Percentiles rank a stretch among this genome's conserved stretches.
Conservation (phyloP, 1,139 yeast species). For the Taphrina communis region DNA sequence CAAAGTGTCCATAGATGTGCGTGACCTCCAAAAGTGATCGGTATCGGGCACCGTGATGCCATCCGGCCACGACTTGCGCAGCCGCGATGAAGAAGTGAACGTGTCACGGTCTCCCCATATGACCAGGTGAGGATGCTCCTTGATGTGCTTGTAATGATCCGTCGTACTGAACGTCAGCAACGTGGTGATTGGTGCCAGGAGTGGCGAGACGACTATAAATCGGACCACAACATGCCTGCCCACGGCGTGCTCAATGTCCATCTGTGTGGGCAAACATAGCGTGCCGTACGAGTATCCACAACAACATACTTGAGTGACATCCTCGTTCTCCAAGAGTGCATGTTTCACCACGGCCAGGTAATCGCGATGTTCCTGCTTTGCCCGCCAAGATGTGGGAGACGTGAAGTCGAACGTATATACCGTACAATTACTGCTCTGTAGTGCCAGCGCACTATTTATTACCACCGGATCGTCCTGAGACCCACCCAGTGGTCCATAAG, state of each 20-base stretch:
- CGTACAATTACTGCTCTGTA: background rate
- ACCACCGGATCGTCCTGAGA: constrained; percentile 34
- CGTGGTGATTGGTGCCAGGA: constrained; percentile 29
- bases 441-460: background rate
- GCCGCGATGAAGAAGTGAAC: constrained; percentile 20
- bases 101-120: constrained; percentile 25
- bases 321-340: background rate
- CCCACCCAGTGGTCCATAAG: constrained; percentile 33
- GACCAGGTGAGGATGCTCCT: constrained; percentile 8
- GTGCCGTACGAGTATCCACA: constrained; percentile 39
- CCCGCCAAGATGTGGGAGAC: constrained; percentile 30
- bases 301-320: background rate
- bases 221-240: background rate
- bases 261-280: constrained; percentile 29
- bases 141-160: constrained; percentile 18
- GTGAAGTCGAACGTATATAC: constrained; percentile 22
- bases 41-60: constrained; percentile 18
- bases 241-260: background rate
- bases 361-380: constrained; percentile 20
- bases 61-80: constrained; percentile 15
- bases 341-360: constrained; percentile 12
- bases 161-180: constrained; percentile 8
- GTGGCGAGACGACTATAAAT: constrained; percentile 29
- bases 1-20: constrained; percentile 1
- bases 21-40: constrained; percentile 34